Conservation (phyloP, 2,329 filamentous ascomycete species). For the Fusarium armeniacum region DNA sequence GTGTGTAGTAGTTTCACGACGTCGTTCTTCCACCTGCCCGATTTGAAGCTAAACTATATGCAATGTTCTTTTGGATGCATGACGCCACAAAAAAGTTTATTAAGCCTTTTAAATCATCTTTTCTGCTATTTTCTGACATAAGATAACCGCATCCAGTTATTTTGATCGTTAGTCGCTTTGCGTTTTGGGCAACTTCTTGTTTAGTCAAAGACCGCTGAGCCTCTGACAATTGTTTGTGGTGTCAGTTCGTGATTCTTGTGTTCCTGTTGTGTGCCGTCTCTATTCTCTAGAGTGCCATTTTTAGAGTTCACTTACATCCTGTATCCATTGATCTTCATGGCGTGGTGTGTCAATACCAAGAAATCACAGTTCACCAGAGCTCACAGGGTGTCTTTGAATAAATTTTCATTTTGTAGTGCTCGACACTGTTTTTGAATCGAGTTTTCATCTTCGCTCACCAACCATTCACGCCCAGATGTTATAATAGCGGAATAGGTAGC, state of each 20-base stretch:
- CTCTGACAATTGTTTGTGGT: not conserved
- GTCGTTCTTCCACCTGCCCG: not conserved
- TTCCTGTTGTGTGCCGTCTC: not conserved
- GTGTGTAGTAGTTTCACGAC: not conserved
- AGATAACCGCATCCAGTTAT: not conserved
- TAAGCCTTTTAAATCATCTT: not conserved
- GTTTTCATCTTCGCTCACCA: not conserved
- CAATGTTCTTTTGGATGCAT: not conserved
- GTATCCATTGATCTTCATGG: not conserved
- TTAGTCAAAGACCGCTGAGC: not conserved
- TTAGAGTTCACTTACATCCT: not conserved
- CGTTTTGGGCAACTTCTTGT: not conserved
- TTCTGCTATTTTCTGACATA: conserved; percentile 5
- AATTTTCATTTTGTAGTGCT: too few relatives aligned
- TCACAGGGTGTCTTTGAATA: not conserved
- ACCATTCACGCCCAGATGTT: not conserved
- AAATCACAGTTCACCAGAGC: not conserved
- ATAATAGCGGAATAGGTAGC: not conserved
- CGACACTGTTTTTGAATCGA: not conserved
- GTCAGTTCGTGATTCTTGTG: not conserved
- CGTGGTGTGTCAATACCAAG: not conserved
- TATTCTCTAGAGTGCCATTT: not conserved
- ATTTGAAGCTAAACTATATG: conserved; percentile 1
- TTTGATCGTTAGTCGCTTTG: not conserved
- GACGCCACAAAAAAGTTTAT: conserved; percentile 3